Evolutionary conservation across 1,139 yeast genomes (phyloP).

Genomic region (Geotrichum restrictum): DNA sequence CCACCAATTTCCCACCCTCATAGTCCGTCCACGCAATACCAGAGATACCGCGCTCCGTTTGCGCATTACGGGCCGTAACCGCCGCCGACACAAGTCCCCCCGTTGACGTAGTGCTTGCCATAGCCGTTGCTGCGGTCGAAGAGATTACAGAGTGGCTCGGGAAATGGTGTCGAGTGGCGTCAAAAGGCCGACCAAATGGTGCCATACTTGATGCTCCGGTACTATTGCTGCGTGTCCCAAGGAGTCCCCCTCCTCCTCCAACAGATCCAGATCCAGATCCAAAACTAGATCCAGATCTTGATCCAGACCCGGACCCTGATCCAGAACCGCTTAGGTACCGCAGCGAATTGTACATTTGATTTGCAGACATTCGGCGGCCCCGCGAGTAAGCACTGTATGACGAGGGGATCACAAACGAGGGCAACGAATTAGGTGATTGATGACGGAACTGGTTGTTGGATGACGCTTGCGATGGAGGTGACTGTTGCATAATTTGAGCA

Average conservation of each 20-base stretch:
- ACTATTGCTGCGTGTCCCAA: not conserved
- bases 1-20: conserved; percentile 38
- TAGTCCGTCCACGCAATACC: conserved; percentile 39
- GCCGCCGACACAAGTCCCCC: too few species aligned
- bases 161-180: not conserved
- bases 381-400: not conserved
- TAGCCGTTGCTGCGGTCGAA: not conserved
- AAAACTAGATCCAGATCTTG: not conserved
- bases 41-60: conserved; percentile 35
- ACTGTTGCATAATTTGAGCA: not conserved
- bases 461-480: not conserved
- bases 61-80: conserved; percentile 15
- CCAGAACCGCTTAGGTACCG: not conserved
- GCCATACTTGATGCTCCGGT: not conserved
- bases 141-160: conserved; percentile 6
- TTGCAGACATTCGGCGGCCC: conserved; percentile 4
- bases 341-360: not conserved
- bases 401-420: not conserved
- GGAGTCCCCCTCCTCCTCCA: too few species aligned
- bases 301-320: not conserved
- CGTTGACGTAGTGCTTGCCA: too few species aligned
- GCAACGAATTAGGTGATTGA: not conserved
- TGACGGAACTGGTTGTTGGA: not conserved
- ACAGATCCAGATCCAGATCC: not conserved
- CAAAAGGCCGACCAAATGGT: not conserved